These are phyloP conservation scores for Trichoderma arundinaceum DNA, from an alignment of 2,329 filamentous ascomycete species.

Conservation along the genomic window DNA sequence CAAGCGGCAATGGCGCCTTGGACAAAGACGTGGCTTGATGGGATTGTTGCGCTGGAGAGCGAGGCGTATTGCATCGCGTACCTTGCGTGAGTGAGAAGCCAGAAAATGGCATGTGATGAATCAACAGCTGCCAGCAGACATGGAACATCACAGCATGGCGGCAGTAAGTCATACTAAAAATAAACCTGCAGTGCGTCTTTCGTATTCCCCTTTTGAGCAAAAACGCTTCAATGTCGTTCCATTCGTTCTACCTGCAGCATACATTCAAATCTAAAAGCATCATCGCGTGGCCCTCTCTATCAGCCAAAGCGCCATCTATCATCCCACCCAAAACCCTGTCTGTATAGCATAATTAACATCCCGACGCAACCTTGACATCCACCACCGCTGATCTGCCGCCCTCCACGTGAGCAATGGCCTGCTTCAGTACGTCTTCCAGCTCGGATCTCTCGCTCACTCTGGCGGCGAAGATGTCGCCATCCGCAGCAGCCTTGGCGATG, in stretches of 20 bases:
- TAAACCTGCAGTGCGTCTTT: background rate
- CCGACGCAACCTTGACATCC: constrained; percentile 57
- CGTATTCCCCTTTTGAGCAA: background rate
- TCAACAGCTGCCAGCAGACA: background rate
- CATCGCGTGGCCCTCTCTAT: background rate
- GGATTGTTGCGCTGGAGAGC: background rate
- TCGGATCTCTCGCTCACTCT: constrained; percentile 54
- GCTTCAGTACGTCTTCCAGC: constrained; percentile 53
- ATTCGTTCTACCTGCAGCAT: background rate
- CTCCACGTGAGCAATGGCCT: constrained; percentile 58
- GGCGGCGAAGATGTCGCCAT: constrained; percentile 58
- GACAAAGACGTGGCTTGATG: background rate
- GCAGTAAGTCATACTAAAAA: background rate
- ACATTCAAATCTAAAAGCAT: constrained; percentile 10
- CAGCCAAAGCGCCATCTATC: background rate
- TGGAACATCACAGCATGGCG: background rate
- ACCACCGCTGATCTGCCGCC: constrained; percentile 59
- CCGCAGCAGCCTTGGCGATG: constrained; percentile 65
- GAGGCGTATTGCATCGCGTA: constrained; percentile 4
- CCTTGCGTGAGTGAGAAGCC: background rate
- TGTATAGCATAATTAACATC: constrained; percentile 43
- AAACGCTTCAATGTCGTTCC: background rate
- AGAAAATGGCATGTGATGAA: background rate
- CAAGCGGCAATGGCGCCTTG: constrained; percentile 9
- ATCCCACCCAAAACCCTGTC: background rate